Base-by-base conservation (phyloP, 495 filamentous ascomycete genomes). In the Glutinoglossum americanum region DNA sequence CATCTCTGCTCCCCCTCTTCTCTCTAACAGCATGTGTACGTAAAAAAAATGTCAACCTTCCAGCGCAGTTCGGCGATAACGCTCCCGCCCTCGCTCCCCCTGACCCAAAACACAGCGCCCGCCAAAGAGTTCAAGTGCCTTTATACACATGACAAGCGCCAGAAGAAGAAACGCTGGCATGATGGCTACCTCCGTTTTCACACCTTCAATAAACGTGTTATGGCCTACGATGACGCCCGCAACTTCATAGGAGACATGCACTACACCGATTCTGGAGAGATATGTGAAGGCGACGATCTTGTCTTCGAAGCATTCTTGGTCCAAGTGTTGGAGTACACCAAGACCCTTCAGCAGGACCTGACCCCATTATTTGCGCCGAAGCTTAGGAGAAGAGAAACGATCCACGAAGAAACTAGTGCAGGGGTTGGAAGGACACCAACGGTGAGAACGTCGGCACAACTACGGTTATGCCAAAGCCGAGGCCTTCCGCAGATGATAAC, bases 161-260 rank as follows among this genome's bases (percentile, higher is more conserved):
- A 84, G 54, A 96, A 96, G 68, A 79, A 83, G 55, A 96, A 96
- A 69, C 72, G 84, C 51, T 96, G 89, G 89, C 85, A 90, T 62
- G 89, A 96, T 82, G 89, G 89, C 45, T 79, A 81, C 49, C 75
- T 94, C 32, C 80, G 82, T 55, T 94, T 80, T 64, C 89, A 96
- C 66, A 84, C 85, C 1, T 93, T 93, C 74, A 96, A 96, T 70
- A 86, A 82, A 62, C 80, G 89, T 3, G 72, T 88, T 41, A 94
- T 96, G 89, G 84, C 92, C 23, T 90, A 90, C 63, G 89, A 96
- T 65, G 79, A 80, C 17, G 70, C 74, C 19, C 77, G 85, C 0
- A 86, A 92, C 67, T 85, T 81, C 60, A 74, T 94, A 28, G 89
- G 88, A 9, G 89, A 96, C 64, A 78, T 78, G 27, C 86, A 94